A percentile compares a stretch with the other conserved stretches of the same genome.
phyloP scores from a whole-genome alignment of 2,329 filamentous ascomycete species.

The Seiridium cupressi region DNA sequence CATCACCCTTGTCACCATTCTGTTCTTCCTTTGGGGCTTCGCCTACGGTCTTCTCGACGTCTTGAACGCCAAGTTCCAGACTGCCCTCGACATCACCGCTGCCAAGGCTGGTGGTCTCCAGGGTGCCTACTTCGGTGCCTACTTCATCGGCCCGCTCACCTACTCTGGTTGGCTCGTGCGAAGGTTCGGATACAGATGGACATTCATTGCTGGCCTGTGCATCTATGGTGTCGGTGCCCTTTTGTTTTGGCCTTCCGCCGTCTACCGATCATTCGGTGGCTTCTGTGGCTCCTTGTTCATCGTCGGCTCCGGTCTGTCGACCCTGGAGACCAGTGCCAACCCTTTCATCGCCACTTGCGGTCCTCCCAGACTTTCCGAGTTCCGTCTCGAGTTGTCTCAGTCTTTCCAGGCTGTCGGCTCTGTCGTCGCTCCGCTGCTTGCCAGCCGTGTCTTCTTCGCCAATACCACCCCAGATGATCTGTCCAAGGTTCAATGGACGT shows the following conservation, averaged over 20 bases:
- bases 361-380: conserved; percentile 7
- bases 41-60: conserved; percentile 11
- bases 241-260: conserved; percentile 7
- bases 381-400: conserved; percentile 8
- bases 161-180: conserved; percentile 55
- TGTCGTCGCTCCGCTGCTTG: conserved; percentile 5
- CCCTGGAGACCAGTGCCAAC: conserved; percentile 7
- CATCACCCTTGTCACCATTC: conserved; percentile 8
- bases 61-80: conserved; percentile 25
- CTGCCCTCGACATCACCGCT: conserved; percentile 40
- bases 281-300: conserved; percentile 8
- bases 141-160: conserved; percentile 34
- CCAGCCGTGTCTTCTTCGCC: conserved; percentile 7
- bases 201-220: conserved; percentile 57
- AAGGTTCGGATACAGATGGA: conserved; percentile 63
- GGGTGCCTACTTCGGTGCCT: conserved; percentile 50
- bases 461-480: conserved; percentile 6
- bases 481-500: conserved; percentile 8
- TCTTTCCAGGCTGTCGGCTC: conserved; percentile 7
- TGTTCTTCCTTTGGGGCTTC: conserved; percentile 13
- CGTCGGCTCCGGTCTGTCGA: conserved; percentile 8
- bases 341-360: conserved; percentile 8
- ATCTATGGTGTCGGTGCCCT: conserved; percentile 6
- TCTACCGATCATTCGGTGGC: conserved; percentile 5
- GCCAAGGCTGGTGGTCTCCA: conserved; percentile 46